These are phyloP conservation scores for Xanthoceras sorbifolium DNA, from an alignment of 345 rosid species.

Conservation along the genomic window DNA sequence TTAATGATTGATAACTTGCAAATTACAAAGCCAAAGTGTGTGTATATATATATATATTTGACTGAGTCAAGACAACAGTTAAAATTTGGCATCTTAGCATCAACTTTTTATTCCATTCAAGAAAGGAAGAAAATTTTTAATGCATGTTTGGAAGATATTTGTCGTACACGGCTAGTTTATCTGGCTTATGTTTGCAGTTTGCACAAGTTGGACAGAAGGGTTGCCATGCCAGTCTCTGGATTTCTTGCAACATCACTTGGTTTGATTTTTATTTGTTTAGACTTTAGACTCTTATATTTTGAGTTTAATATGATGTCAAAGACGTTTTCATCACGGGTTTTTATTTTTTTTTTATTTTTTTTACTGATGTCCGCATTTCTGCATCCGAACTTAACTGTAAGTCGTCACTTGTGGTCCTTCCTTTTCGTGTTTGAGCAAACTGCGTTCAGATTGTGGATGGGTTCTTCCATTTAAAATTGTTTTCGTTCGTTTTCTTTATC, in stretches of 20 bases:
- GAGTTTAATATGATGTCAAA: too few species aligned
- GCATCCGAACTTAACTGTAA: too few species aligned
- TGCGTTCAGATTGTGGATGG: not conserved
- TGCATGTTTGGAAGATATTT: not conserved
- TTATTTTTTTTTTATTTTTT: too few species aligned
- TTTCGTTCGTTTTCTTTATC: not conserved
- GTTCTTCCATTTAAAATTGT: not conserved
- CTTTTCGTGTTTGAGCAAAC: too few species aligned
- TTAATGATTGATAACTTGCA: constrained; percentile 14
- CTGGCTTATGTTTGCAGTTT: not conserved
- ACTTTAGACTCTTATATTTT: too few species aligned
- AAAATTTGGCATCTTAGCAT: constrained; percentile 2
- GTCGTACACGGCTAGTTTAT: not conserved
- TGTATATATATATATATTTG: too few species aligned
- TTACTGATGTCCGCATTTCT: too few species aligned
- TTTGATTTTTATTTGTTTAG: too few species aligned
- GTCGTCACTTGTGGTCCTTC: too few species aligned
- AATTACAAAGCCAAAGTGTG: not conserved
- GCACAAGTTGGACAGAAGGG: not conserved
- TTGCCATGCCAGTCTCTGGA: too few species aligned
- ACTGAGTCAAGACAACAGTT: too few species aligned
- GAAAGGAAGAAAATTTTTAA: not conserved
- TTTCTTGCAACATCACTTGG: too few species aligned
- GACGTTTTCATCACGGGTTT: not conserved
- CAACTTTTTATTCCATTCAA: not conserved